These are phyloP conservation scores for Aspergillus wentii DNA, from an alignment of 495 filamentous ascomycete genomes.

Conservation along the genomic window DNA sequence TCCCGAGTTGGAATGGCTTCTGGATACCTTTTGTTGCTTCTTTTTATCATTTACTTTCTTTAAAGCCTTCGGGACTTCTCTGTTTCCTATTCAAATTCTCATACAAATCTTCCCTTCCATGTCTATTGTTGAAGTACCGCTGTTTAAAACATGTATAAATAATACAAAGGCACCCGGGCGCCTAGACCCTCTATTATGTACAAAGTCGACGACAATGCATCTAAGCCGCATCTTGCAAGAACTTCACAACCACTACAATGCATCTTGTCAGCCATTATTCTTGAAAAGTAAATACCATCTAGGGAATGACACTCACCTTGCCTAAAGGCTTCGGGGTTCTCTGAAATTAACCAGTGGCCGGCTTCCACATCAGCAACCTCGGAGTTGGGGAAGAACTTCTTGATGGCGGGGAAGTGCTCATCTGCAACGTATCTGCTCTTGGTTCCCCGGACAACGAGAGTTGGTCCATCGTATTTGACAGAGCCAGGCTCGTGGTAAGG, in stretches of 20 bases:
- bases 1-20: no score
- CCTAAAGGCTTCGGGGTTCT: slow-evolving; percentile 84
- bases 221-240: slow-evolving; percentile 22
- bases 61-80: no score
- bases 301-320: slow-evolving; percentile 65
- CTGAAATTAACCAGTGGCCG: slow-evolving; percentile 93
- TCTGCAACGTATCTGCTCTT: slow-evolving; percentile 82
- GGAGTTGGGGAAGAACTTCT: slow-evolving; percentile 84
- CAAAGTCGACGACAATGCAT: slow-evolving; percentile 1
- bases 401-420: slow-evolving; percentile 81
- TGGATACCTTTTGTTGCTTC: slow-evolving; percentile 3
- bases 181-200: no score
- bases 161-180: no score
- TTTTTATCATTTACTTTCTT: slow-evolving; percentile 4
- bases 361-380: slow-evolving; percentile 74
- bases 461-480: slow-evolving; percentile 64
- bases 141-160: no score
- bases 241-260: slow-evolving; percentile 34
- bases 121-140: no score
- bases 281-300: background rate
- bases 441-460: slow-evolving; percentile 80
- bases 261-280: slow-evolving; percentile 8
- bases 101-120: no score
- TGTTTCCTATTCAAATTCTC: no score
- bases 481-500: slow-evolving; percentile 59